These are phyloP conservation scores for Daldinia bambusicola DNA, from an alignment of 495 filamentous ascomycete genomes.

Conservation along the genomic window DNA sequence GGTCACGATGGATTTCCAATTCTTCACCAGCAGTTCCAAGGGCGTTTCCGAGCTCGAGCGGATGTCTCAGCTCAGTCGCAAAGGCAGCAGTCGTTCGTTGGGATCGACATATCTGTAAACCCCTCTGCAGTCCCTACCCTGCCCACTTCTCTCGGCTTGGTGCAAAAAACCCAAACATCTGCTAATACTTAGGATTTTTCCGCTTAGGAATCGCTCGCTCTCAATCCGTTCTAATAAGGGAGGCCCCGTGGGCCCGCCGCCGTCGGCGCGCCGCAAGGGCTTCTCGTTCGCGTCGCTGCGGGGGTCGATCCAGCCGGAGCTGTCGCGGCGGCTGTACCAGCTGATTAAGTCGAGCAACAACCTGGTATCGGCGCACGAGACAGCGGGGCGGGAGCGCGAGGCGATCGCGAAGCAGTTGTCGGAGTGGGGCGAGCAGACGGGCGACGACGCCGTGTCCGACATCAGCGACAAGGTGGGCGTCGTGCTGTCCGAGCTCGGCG, in stretches of 20 bases:
- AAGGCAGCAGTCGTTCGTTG: conserved; percentile 29
- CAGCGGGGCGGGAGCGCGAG: conserved; percentile 81
- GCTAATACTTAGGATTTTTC: conserved; percentile 39
- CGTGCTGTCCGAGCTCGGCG: conserved; percentile 86
- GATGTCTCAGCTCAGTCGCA: conserved; percentile 36
- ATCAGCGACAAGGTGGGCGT: conserved; percentile 95
- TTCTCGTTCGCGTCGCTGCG: conserved; percentile 87
- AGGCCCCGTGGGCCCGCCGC: conserved; percentile 56
- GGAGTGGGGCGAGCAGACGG: conserved; percentile 92
- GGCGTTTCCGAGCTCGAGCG: conserved; percentile 46
- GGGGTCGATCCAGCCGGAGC: conserved; percentile 81
- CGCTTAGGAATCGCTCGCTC: conserved; percentile 58
- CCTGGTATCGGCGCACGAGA: conserved; percentile 82
- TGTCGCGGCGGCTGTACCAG: conserved; percentile 83
- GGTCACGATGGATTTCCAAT: conserved; percentile 48
- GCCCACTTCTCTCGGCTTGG: no score
- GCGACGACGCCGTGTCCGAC: conserved; percentile 86
- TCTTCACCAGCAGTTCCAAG: conserved; percentile 44
- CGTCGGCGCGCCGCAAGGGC: conserved; percentile 44
- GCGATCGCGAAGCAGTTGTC: conserved; percentile 90
- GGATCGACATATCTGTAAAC: conserved; percentile 47
- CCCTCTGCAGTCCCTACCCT: conserved; percentile 24
- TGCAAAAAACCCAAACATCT: neutral
- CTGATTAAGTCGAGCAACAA: conserved; percentile 93
- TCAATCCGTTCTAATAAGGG: conserved; percentile 65